Conservation (phyloP, 306 rosid species). For the Inga oerstediana region DNA sequence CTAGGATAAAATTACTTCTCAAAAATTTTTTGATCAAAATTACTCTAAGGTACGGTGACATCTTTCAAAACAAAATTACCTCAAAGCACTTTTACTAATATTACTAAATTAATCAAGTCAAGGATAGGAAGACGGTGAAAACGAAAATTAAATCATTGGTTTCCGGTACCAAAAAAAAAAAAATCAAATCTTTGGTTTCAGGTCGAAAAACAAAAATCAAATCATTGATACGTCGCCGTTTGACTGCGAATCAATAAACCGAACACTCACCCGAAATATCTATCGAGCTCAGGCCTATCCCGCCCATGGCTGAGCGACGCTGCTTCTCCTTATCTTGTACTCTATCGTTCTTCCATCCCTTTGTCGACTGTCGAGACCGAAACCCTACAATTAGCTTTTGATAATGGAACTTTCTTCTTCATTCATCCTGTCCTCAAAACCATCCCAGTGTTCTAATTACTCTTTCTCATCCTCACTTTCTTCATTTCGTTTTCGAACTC, state of each 20-base stretch:
- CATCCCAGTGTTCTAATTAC: conserved; percentile 42
- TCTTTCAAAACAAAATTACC: too few species aligned
- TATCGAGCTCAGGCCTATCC: not conserved
- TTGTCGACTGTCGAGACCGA: conserved; percentile 3
- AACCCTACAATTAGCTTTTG: conserved; percentile 31
- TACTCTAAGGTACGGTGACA: too few species aligned
- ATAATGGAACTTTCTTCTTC: conserved; percentile 84
- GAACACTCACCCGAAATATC: conserved; percentile 9
- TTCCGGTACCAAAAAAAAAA: too few species aligned
- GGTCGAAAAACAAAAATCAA: too few species aligned
- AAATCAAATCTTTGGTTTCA: too few species aligned
- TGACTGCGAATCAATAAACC: not conserved
- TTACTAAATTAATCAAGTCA: too few species aligned
- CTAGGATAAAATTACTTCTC: too few species aligned
- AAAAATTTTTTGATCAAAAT: too few species aligned
- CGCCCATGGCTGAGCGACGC: not conserved
- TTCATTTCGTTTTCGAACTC: conserved; percentile 48
- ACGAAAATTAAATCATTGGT: too few species aligned
- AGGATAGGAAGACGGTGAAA: too few species aligned
- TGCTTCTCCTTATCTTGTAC: conserved; percentile 26
- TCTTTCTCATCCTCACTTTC: conserved; percentile 64
- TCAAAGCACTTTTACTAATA: too few species aligned
- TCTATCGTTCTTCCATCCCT: conserved; percentile 8
- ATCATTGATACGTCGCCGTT: not conserved
- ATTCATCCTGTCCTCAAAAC: conserved; percentile 45